Evolutionary conservation across 179 eudicot species (phyloP), one percentile per base, ranked within the genome.

Genomic region (Vitellaria paradoxa): DNA sequence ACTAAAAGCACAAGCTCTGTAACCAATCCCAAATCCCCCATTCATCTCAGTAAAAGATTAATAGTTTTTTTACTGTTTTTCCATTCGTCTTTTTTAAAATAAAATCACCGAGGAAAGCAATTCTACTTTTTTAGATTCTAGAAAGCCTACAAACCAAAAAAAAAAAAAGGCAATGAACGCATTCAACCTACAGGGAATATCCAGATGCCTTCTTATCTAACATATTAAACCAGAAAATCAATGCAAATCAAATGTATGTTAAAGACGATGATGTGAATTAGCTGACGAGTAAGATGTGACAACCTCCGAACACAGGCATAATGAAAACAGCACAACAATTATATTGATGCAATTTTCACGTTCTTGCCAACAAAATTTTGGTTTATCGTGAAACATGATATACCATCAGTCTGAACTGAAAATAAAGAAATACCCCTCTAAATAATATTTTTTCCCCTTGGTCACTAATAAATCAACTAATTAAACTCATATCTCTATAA

Each of bases 151-250:
- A 9, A 53, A 12, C 21, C 17, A n/a, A 59, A 59, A 17, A 59
- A 21, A 21, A 59, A 59, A 9, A 5, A 18, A 59, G 17, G 23
- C 23, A 59, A 59, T 59, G 9, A 18, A 59, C 23, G 4, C 3
- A 9, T 53, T 17, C 8, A 42, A 66, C 40, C 17, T 18, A 13
- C 5, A 15, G 9, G 70, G n/a, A 8, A 66, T 21, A 66, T 40
- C 7, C 70, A 65, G 69, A 42, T 42, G 52, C 30, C 30, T n/a
- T 68, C 55, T 68, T 18, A 68, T 68, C 55, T 20, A 68, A 68
- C 56, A 18, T 30, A 45, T 9, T 47, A n/a, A 46, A 68, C 52
- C 12, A 21, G 45, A 68, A 68, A 59, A n/a, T 21, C 72, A 30
- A 11, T 9, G 10, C 23, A 47, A 46, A 68, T 18, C 30, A 68